Evolutionary conservation across 2,329 filamentous ascomycete genomes (phyloP), one percentile per base, ranked within the genome.

Genomic region (Aspergillus ustus): DNA sequence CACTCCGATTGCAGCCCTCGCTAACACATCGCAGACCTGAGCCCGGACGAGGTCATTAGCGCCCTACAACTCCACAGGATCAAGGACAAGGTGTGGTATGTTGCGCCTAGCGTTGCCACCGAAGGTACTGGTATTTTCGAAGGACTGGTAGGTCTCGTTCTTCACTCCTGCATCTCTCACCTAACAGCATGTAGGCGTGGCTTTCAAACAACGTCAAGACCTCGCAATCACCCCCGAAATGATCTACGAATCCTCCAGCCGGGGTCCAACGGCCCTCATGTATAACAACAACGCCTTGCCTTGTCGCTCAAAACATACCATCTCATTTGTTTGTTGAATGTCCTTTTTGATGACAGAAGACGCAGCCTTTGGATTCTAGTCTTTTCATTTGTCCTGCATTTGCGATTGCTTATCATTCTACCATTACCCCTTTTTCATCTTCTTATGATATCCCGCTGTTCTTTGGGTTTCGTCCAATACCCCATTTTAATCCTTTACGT

Each of bases 31-130:
- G 56, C 69, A 92, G 91, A 91, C 67, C 87, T 94, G 88, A 91
- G 85, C 72, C 90, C 91, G 7, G 85, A 91, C 75, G 90, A 93
- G 78, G 87, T 95, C 63, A 93, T 90, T 68, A 89, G 93, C 67
- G 86, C 87, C 53, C 87, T 95, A 52, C 85, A 93, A 77, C 85
- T 94, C 66, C 86, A 84, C 69, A 89, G 91, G 75, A 83, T 94
- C 69, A 93, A 91, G 80, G 90, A 93, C 75, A 91, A 91, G 83
- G 85, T 92, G 75, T 94, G 90, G 91, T 92, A 90, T 76, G 91
- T 94, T 64, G 89, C 91, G 72, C 91, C 91, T 55, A 92, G 89
- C 78, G 92, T 91, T 74, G 91, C 91, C 57, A 93, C 90, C 31
- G 90, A 89, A 19, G 91, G 91, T 62, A 91, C 93, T 74, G 91